A percentile compares a stretch with the other conserved stretches of the same genome.
These are phyloP conservation scores for Solidago caesia DNA, from an alignment of 129 eudicot species.

Conservation along the genomic window DNA sequence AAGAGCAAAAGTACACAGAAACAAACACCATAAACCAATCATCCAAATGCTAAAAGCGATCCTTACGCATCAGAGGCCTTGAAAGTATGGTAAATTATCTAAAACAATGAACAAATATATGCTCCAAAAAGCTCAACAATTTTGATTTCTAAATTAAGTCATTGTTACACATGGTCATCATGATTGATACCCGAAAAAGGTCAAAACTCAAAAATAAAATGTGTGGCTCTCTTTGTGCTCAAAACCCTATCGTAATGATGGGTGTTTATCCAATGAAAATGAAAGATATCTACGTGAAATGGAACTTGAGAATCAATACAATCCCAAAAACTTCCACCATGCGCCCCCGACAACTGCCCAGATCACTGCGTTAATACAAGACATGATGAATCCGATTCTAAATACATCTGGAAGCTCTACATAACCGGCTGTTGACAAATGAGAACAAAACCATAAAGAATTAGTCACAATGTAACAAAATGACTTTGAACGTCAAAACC, in stretches of 20 bases:
- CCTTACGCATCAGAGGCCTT: not conserved
- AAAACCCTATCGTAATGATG: slow-evolving; percentile 29
- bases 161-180: slow-evolving; percentile 23
- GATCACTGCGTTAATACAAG: slow-evolving; percentile 61
- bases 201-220: slow-evolving; percentile 23
- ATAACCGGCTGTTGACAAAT: slow-evolving; percentile 65
- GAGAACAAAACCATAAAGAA: slow-evolving; percentile 10
- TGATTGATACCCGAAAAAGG: slow-evolving; percentile 20
- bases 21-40: slow-evolving; percentile 2
- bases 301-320: slow-evolving; percentile 48
- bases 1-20: slow-evolving; percentile 17
- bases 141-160: slow-evolving; percentile 25
- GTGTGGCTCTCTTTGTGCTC: slow-evolving; percentile 24
- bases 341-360: slow-evolving; percentile 77
- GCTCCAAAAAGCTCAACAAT: slow-evolving; percentile 20
- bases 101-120: not conserved
- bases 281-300: slow-evolving; percentile 34
- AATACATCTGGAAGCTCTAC: slow-evolving; percentile 91
- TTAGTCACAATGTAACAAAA: slow-evolving; percentile 22
- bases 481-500: slow-evolving; percentile 7
- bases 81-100: too few species aligned
- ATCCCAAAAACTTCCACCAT: slow-evolving; percentile 97
- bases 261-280: slow-evolving; percentile 23
- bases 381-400: slow-evolving; percentile 72
- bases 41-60: not conserved